Evolutionary conservation across 257 asterid species (phyloP).

Genomic region (Nemophila menziesii): DNA sequence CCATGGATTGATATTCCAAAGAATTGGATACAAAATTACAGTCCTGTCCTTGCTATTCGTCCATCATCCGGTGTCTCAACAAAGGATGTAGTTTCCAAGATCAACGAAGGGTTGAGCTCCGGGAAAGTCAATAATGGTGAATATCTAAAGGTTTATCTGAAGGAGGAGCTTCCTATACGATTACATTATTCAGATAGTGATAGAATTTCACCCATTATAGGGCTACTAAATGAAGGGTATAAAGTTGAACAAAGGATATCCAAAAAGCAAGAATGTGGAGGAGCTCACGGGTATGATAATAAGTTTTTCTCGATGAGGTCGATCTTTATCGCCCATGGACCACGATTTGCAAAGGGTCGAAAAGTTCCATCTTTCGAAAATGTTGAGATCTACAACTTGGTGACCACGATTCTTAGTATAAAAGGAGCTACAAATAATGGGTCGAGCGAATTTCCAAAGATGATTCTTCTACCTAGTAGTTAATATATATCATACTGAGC

Average conservation of each 20-base stretch:
- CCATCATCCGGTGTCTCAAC: conserved; percentile 27
- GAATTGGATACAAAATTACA: conserved; percentile 48
- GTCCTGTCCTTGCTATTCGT: conserved; percentile 41
- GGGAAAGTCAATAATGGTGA: conserved; percentile 40
- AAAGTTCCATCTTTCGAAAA: conserved; percentile 61
- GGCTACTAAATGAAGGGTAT: conserved; percentile 44
- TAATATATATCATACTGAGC: too few species aligned
- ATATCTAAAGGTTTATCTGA: conserved; percentile 42
- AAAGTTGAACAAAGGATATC: conserved; percentile 34
- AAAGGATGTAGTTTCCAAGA: conserved; percentile 32
- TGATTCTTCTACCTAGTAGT: conserved; percentile 32
- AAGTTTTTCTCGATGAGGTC: conserved; percentile 59
- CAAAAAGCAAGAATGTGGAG: conserved; percentile 43
- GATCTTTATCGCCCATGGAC: conserved; percentile 58
- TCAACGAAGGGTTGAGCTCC: conserved; percentile 44
- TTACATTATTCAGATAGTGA: conserved; percentile 43
- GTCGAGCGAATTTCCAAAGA: conserved; percentile 28
- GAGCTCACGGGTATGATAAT: conserved; percentile 67
- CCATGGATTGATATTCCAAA: conserved; percentile 32
- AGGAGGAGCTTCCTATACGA: conserved; percentile 48
- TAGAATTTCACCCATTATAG: conserved; percentile 54
- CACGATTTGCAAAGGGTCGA: conserved; percentile 36
- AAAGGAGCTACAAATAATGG: conserved; percentile 62
- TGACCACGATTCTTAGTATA: conserved; percentile 37
- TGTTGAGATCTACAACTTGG: conserved; percentile 53